Conservation (phyloP, 192 early-diverging fungal species). For the Jimgerdemannia lactiflua region DNA sequence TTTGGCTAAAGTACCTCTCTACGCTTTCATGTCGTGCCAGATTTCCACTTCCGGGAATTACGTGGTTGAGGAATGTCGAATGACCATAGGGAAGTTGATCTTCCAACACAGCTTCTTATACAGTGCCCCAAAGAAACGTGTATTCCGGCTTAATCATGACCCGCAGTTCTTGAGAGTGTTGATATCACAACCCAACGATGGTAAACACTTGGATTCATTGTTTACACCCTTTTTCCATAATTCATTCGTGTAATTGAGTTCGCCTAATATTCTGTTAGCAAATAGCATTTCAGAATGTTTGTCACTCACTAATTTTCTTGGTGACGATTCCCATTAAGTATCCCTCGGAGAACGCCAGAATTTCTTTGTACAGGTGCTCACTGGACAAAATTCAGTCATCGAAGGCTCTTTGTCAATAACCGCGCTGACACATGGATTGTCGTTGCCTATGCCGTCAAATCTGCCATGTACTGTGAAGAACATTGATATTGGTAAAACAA, state of each 20-base stretch:
- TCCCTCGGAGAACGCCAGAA: conserved; percentile 33
- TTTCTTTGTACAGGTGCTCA: conserved; percentile 31
- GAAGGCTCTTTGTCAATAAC: conserved; percentile 25
- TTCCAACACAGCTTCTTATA: conserved; percentile 53
- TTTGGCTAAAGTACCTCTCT: not conserved
- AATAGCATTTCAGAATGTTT: not conserved
- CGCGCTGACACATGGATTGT: conserved; percentile 33
- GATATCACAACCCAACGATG: conserved; percentile 29
- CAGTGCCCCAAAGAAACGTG: conserved; percentile 44
- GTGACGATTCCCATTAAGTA: conserved; percentile 12
- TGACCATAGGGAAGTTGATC: conserved; percentile 56
- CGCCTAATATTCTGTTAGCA: not conserved
- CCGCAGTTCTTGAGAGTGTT: conserved; percentile 28
- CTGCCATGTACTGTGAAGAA: conserved; percentile 22
- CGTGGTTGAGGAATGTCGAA: conserved; percentile 44
- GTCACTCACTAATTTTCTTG: not conserved
- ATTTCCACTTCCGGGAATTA: conserved; percentile 61
- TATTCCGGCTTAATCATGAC: conserved; percentile 46
- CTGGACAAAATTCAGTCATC: conserved; percentile 8
- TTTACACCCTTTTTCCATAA: too few species aligned
- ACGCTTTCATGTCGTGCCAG: conserved; percentile 15
- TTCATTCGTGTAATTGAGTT: too few species aligned
- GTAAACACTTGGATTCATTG: conserved; percentile 6
- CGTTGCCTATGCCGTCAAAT: conserved; percentile 10
- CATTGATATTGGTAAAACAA: not conserved